phyloP scores from a whole-genome alignment of 2,329 filamentous ascomycete genomes.

The Pochonia chlamydosporia region DNA sequence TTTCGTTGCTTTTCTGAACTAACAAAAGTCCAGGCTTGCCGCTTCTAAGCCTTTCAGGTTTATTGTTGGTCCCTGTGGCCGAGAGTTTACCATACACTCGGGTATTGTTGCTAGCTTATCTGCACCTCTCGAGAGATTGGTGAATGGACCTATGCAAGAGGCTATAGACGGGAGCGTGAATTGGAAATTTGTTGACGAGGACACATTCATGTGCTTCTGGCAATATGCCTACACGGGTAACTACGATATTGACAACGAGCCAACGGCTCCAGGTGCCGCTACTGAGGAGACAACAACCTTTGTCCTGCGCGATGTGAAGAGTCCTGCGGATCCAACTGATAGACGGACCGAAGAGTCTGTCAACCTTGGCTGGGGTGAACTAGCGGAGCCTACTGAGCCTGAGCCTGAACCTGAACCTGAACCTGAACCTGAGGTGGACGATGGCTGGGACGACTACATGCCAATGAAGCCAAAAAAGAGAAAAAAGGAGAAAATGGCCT shows the following conservation, averaged over 20 bases:
- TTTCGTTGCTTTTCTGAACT: too few relatives aligned
- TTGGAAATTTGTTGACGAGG: neutral
- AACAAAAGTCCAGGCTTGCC: too few relatives aligned
- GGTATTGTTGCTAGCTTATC: neutral
- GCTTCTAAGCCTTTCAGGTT: neutral
- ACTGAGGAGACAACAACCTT: neutral
- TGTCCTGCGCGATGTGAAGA: neutral
- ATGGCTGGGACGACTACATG: neutral
- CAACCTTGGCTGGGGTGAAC: too few relatives aligned
- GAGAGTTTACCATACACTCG: conserved; percentile 1
- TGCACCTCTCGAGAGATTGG: neutral
- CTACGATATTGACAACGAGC: neutral
- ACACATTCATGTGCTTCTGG: neutral
- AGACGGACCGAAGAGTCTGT: too few relatives aligned
- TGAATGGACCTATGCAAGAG: conserved; percentile 2
- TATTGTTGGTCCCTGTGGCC: neutral
- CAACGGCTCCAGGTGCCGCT: neutral
- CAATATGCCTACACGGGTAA: neutral
- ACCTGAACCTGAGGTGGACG: neutral
- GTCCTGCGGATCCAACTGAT: neutral
- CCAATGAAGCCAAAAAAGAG: neutral
- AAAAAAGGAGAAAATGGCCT: neutral
- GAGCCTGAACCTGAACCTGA: neutral
- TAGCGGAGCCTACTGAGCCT: too few relatives aligned
- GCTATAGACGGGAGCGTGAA: neutral